Percentiles rank a stretch among this genome's conserved stretches.
These are phyloP conservation scores for Alternaria metachromatica DNA, from an alignment of 2,329 filamentous ascomycete species.

Conservation along the genomic window DNA sequence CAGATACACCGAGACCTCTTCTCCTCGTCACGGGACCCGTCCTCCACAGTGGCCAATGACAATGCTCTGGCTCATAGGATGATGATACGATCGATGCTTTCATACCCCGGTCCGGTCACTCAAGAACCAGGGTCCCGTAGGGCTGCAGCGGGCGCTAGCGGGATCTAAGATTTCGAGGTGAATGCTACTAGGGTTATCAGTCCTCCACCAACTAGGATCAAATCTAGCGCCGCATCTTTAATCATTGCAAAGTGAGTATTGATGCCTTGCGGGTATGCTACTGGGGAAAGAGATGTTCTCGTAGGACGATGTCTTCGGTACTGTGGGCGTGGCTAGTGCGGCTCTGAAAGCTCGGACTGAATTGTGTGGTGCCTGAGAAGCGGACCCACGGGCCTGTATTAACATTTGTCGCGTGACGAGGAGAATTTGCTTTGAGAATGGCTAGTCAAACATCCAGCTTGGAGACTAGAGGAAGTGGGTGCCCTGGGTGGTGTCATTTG, in stretches of 20 bases:
- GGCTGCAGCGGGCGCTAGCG: not conserved
- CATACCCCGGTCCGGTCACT: not conserved
- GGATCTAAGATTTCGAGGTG: not conserved
- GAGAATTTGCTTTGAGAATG: not conserved
- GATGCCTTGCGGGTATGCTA: not conserved
- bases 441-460: not conserved
- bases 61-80: not conserved
- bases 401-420: not conserved
- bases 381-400: not conserved
- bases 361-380: not conserved
- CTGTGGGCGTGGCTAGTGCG: not conserved
- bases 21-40: not conserved
- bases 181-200: not conserved
- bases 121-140: not conserved
- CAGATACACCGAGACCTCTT: not conserved
- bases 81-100: not conserved
- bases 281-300: not conserved
- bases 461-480: not conserved
- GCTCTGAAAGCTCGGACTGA: not conserved
- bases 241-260: no score
- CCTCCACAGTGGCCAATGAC: not conserved
- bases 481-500: not conserved
- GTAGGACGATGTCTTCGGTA: not conserved
- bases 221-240: not conserved
- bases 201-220: not conserved